Percentiles rank a stretch among this genome's conserved stretches.
These are phyloP conservation scores for Kurtzmaniella quercitrusa DNA, from an alignment of 1,139 yeast species.

Conservation along the genomic window DNA sequence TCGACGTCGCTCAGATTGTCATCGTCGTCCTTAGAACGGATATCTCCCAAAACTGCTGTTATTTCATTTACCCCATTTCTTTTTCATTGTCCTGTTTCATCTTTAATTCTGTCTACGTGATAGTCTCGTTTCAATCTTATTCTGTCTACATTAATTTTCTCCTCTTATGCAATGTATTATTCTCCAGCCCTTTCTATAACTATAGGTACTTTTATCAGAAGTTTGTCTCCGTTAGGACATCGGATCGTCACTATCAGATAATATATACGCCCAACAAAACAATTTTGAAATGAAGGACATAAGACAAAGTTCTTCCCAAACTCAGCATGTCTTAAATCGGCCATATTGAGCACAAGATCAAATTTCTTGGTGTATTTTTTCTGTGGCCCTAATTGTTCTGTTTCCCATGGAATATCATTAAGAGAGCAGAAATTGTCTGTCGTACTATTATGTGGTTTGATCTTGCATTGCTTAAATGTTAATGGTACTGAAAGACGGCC, in stretches of 20 bases:
- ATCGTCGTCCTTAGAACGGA: too few species aligned
- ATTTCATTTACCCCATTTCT: too few species aligned
- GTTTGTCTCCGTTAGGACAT: slow-evolving; percentile 24
- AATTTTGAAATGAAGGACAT: slow-evolving; percentile 37
- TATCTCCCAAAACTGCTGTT: too few species aligned
- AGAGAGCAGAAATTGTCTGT: slow-evolving; percentile 6
- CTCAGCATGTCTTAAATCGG: not conserved
- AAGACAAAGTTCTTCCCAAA: slow-evolving; percentile 22
- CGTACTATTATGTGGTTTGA: slow-evolving; percentile 7
- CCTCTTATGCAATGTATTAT: not conserved
- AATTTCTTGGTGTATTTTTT: slow-evolving; percentile 18
- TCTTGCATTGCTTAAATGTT: slow-evolving; percentile 13
- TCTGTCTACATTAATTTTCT: too few species aligned
- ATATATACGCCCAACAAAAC: slow-evolving; percentile 32
- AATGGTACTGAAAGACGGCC: slow-evolving; percentile 23
- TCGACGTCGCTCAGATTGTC: too few species aligned
- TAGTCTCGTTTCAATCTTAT: too few species aligned
- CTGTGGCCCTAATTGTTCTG: slow-evolving; percentile 15
- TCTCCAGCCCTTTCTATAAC: slow-evolving; percentile 16
- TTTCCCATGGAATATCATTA: slow-evolving; percentile 20
- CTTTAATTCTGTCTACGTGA: not conserved
- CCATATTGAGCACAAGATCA: slow-evolving; percentile 17
- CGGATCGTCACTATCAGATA: slow-evolving; percentile 28
- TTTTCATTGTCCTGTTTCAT: too few species aligned
- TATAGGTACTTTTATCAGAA: slow-evolving; percentile 30